Evolutionary conservation across 306 rosid species (phyloP).

Genomic region (Prunus kanzakura): DNA sequence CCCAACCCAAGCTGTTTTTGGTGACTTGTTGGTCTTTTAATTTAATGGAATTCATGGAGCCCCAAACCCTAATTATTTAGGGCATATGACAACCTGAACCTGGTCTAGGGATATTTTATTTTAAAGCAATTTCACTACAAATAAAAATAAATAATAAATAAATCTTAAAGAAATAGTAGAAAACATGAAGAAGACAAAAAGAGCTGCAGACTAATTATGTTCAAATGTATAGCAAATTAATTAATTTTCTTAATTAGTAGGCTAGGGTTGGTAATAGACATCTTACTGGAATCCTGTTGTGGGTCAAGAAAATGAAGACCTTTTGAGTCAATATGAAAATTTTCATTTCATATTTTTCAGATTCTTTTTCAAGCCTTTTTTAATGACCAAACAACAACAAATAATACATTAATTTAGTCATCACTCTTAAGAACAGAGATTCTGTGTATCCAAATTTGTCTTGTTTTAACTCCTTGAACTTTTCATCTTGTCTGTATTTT

Average conservation of each 20-base stretch:
- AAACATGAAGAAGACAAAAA: slow-evolving; percentile 25
- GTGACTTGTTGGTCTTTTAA: slow-evolving; percentile 16
- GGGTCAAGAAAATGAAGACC: neutral
- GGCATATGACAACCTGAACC: neutral
- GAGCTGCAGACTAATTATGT: slow-evolving; percentile 17
- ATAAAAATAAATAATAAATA: neutral
- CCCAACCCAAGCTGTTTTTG: neutral
- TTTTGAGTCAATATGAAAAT: neutral
- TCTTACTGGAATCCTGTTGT: slow-evolving; percentile 16
- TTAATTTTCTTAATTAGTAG: neutral
- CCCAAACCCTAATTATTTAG: slow-evolving; percentile 50
- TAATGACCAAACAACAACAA: neutral
- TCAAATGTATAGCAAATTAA: neutral
- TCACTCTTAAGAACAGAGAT: neutral
- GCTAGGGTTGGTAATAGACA: neutral
- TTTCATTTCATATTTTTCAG: neutral
- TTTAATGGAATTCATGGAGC: slow-evolving; percentile 39
- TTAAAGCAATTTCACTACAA: neutral
- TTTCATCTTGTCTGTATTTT: neutral
- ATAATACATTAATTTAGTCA: neutral
- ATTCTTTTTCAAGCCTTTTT: neutral
- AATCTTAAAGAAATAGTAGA: slow-evolving; percentile 6
- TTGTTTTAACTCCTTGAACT: neutral
- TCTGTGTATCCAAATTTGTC: neutral
- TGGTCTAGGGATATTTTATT: neutral